Evolutionary conservation across 148 eudicot genomes (phyloP), one percentile per base, ranked within the genome.

Genomic region (Rhododendron ferrugineum): DNA sequence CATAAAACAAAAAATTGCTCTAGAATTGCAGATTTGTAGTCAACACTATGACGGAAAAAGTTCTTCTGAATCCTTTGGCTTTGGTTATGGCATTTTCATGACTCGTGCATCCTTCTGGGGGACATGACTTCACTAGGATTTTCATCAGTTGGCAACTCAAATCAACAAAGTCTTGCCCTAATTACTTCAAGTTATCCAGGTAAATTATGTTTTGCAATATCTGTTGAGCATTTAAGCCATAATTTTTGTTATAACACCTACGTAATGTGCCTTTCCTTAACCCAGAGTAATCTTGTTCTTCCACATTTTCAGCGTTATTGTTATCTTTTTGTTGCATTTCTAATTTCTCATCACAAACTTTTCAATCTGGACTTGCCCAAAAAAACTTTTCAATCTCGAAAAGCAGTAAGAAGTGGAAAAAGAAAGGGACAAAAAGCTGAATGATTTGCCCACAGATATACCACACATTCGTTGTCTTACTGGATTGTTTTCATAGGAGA

Each of bases 401-500:
- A 79, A 28, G 18, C 5, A 4, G 50, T 3, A 79, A 58, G 46
- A 81, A 18, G 22, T 32, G 28, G 40, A 81, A 81, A n/a, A 34
- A 16, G 28, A 32, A 56, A 62, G 68, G 32, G 34, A 32, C 3
- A n/a, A 34, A 80, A 30, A 30, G n/a, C 82, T 28, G 13, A 81
- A 44, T 36, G 18, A 40, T 56, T 58, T 30, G 2, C 75, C 75
- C 75, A 70, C 40, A 1, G 16, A 30, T 70, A 30, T 13, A 32
- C 4, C 36, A 68, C 74, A 68, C 22, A 42, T n/a, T 15, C 4
- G 2, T 37, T 14, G 34, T 78, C 90, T 90, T 90, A 92, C 93
- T 13, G 91, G 91, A 85, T 90, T 92, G 76, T 92, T 92, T 87
- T 92, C 94, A 56, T 86, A 90, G 40, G 94, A 89, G 85, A 92